A percentile compares a stretch with the other conserved stretches of the same genome.
These are phyloP conservation scores for Phytophthora sp. DNA, from an alignment of 352 stramenopile species.

Conservation along the genomic window DNA sequence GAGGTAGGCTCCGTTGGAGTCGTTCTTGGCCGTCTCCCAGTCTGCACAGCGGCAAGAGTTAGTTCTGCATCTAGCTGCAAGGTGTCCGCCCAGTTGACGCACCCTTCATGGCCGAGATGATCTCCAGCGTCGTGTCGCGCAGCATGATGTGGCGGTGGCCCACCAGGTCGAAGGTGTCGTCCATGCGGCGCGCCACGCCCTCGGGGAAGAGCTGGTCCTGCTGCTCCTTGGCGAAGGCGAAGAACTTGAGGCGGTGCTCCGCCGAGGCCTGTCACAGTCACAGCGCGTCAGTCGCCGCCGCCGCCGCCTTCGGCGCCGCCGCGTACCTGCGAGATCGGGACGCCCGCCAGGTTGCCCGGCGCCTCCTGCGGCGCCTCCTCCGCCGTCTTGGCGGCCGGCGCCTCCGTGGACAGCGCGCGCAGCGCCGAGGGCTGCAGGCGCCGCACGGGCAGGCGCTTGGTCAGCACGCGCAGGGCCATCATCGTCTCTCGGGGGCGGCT, in stretches of 20 bases:
- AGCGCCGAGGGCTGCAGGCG: constrained; percentile 31
- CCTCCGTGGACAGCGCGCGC: constrained; percentile 51
- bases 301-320: background rate
- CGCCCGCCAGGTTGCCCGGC: constrained; percentile 56
- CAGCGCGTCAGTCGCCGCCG: background rate
- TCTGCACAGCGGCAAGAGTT: constrained; percentile 39
- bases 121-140: constrained; percentile 75
- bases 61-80: background rate
- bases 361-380: constrained; percentile 31
- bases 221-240: constrained; percentile 75
- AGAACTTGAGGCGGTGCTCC: constrained; percentile 80
- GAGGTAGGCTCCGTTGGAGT: constrained; percentile 59
- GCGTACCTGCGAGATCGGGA: constrained; percentile 60
- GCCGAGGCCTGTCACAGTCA: constrained; percentile 47
- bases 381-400: constrained; percentile 3
- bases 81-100: background rate
- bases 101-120: constrained; percentile 80
- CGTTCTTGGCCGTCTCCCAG: constrained; percentile 63
- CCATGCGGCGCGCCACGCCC: constrained; percentile 73
- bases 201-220: constrained; percentile 79
- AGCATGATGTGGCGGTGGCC: constrained; percentile 88
- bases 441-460: constrained; percentile 28
- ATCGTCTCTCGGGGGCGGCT: constrained; percentile 34
- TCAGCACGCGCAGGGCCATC: constrained; percentile 68
- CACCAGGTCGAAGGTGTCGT: constrained; percentile 83